Conservation (phyloP, 805 yeast species). For the Wickerhamomyces rabaulensis region DNA sequence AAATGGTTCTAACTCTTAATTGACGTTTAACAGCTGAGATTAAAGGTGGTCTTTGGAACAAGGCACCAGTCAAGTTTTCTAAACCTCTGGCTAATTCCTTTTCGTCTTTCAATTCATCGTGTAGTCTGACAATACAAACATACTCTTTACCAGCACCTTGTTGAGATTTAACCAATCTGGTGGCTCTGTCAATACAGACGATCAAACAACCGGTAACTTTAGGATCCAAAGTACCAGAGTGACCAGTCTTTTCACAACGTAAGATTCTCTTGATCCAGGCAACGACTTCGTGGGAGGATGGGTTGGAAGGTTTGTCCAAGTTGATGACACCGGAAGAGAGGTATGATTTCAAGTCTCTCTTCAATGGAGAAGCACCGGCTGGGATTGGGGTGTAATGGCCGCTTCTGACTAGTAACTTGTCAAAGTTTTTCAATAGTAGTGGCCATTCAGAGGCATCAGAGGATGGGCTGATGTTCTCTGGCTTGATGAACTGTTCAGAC, state of each 20-base stretch:
- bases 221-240: constrained; percentile 98
- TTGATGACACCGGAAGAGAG: constrained; percentile 94
- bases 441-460: constrained; percentile 96
- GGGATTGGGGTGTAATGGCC: constrained; percentile 98
- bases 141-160: constrained; percentile 99
- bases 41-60: constrained; percentile 98
- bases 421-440: constrained; percentile 85
- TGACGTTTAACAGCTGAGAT: constrained; percentile 99
- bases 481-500: constrained; percentile 81
- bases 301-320: constrained; percentile 96
- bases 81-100: constrained; percentile 82
- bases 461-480: constrained; percentile 72
- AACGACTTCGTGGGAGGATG: constrained; percentile 98
- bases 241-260: constrained; percentile 97
- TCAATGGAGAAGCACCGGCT: constrained; percentile 88
- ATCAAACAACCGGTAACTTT: constrained; percentile 98
- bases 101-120: constrained; percentile 86
- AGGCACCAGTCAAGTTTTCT: constrained; percentile 96
- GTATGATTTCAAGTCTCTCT: constrained; percentile 88
- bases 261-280: constrained; percentile 98
- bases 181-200: constrained; percentile 97
- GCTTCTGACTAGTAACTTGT: constrained; percentile 87
- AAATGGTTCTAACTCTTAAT: constrained; percentile 95
- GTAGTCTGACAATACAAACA: constrained; percentile 94
- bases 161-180: constrained; percentile 95